A percentile compares a stretch with the other conserved stretches of the same genome.
phyloP scores from a whole-genome alignment of 257 asterid genomes.

The Lycium ferocissimum region DNA sequence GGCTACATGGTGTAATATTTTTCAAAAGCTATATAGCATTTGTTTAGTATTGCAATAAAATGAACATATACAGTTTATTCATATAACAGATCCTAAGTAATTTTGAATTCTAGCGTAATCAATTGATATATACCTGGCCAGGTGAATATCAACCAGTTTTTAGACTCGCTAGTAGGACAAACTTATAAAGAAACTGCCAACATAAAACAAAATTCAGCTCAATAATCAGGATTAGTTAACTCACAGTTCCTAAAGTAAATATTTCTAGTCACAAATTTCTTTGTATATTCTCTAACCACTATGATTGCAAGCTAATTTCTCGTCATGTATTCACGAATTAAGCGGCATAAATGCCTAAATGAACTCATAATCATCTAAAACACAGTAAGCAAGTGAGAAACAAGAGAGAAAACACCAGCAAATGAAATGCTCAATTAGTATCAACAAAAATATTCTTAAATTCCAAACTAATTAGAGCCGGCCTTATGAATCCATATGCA shows the following conservation, averaged over 20 bases:
- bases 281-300: not conserved
- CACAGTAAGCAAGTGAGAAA: not conserved
- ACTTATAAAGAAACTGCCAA: not conserved
- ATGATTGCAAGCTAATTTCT: not conserved
- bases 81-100: not conserved
- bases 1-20: no score
- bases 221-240: not conserved
- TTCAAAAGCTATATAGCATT: not conserved
- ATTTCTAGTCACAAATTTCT: not conserved
- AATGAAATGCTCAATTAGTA: not conserved
- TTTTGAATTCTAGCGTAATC: not conserved
- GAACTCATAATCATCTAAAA: not conserved
- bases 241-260: not conserved
- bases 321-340: not conserved
- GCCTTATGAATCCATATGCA: not conserved
- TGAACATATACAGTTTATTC: not conserved
- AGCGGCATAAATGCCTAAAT: not conserved
- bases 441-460: not conserved
- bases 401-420: not conserved
- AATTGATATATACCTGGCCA: not conserved
- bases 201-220: conserved; percentile 17
- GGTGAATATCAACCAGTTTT: not conserved
- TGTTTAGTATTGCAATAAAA: not conserved
- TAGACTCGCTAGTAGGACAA: not conserved
- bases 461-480: not conserved